A percentile compares a stretch with the other conserved stretches of the same genome.
Evolutionary conservation across 306 rosid species (phyloP).

Genomic region (Fragaria nilgerrensis): DNA sequence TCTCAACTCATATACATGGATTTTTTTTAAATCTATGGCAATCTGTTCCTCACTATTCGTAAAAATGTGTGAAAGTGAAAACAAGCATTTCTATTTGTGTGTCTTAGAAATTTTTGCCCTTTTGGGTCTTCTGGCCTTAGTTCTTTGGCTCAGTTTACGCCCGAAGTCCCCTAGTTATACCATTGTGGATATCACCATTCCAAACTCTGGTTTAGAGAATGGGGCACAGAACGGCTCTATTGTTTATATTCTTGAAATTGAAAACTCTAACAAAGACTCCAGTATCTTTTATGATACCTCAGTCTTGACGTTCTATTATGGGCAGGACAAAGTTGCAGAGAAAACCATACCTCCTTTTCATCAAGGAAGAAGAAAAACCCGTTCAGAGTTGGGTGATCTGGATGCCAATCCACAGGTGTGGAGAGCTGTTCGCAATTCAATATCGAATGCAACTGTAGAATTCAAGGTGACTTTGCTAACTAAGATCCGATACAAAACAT

Average conservation of each 20-base stretch:
- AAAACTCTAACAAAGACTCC: conserved; percentile 47
- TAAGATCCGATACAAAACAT: conserved; percentile 38
- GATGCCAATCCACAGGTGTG: conserved; percentile 20
- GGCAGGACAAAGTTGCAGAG: conserved; percentile 34
- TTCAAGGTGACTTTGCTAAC: conserved; percentile 35
- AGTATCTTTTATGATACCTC: conserved; percentile 31
- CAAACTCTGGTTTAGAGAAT: conserved; percentile 10
- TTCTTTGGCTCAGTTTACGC: conserved; percentile 41
- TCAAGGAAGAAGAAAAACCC: conserved; percentile 26
- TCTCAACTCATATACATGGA: neutral
- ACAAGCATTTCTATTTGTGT: conserved; percentile 26
- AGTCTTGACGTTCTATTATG: conserved; percentile 30
- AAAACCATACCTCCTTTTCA: conserved; percentile 36
- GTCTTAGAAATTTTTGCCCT: conserved; percentile 25
- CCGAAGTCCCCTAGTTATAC: conserved; percentile 36
- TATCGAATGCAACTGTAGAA: conserved; percentile 40
- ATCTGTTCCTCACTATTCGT: neutral
- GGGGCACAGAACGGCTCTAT: conserved; percentile 29
- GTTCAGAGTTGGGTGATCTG: neutral
- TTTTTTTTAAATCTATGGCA: neutral
- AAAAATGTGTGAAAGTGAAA: conserved; percentile 25
- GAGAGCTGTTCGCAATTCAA: conserved; percentile 34
- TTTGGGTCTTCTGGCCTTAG: conserved; percentile 34
- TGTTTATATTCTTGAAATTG: conserved; percentile 31
- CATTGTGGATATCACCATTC: conserved; percentile 32